Conservation (phyloP, 208 protist species). For the Wallacemonas sp. region DNA sequence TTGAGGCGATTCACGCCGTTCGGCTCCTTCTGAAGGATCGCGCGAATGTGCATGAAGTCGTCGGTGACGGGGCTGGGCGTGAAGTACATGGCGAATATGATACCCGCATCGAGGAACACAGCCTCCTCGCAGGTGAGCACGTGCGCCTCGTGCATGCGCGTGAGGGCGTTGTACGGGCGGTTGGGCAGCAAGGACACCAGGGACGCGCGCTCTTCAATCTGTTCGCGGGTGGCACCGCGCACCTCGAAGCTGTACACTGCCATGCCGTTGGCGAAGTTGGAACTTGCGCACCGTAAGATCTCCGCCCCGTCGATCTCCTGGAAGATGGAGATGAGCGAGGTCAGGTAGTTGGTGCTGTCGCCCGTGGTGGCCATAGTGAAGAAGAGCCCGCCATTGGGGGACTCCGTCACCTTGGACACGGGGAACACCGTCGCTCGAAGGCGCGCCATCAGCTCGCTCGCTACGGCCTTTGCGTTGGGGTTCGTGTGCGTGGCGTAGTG, state of each 20-base stretch:
- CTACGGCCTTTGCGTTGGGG: constrained; percentile 9
- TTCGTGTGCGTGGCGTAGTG: constrained; percentile 19
- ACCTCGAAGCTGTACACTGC: constrained; percentile 77
- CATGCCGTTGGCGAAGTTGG: constrained; percentile 80
- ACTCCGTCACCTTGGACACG: constrained; percentile 33
- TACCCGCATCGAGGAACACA: constrained; percentile 69
- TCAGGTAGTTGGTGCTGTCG: constrained; percentile 60
- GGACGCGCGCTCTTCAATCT: constrained; percentile 54
- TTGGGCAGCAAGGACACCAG: constrained; percentile 69
- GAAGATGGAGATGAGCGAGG: constrained; percentile 62
- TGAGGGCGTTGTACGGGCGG: constrained; percentile 63
- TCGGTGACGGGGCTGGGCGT: constrained; percentile 79
- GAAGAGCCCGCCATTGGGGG: constrained; percentile 28
- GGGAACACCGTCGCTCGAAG: constrained; percentile 57
- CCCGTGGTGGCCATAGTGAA: constrained; percentile 74
- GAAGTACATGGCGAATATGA: constrained; percentile 91
- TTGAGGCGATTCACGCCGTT: constrained; percentile 88
- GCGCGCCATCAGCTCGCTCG: constrained; percentile 47
- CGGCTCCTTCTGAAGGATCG: constrained; percentile 63
- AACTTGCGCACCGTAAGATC: constrained; percentile 46
- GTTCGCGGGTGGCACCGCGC: constrained; percentile 22
- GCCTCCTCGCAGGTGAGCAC: constrained; percentile 57
- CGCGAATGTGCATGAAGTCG: constrained; percentile 69
- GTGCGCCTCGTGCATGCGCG: constrained; percentile 61
- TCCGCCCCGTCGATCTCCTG: constrained; percentile 59